Conservation (phyloP, 169 alveolate species). For the Plasmodium chabaudi region DNA sequence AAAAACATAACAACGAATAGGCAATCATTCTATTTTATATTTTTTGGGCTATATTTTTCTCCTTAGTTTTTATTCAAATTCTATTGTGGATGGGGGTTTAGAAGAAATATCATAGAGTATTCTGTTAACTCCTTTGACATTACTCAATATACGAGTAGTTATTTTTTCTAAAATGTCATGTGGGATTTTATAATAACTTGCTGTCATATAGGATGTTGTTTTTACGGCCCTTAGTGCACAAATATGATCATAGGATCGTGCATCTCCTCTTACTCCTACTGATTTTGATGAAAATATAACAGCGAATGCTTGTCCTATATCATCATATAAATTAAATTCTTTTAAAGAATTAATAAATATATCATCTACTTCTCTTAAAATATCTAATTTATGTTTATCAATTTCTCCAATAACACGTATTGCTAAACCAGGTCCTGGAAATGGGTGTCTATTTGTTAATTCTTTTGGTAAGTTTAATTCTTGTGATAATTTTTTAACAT, state of each 20-base stretch:
- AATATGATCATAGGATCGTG: constrained; percentile 80
- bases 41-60: neutral
- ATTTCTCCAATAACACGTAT: constrained; percentile 82
- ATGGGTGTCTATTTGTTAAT: constrained; percentile 83
- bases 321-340: constrained; percentile 69
- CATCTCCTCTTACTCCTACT: constrained; percentile 80
- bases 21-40: too few relatives aligned
- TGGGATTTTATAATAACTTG: constrained; percentile 79
- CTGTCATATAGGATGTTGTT: constrained; percentile 84
- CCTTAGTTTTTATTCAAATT: constrained; percentile 42
- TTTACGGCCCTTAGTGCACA: constrained; percentile 80
- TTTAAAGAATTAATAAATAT: constrained; percentile 80
- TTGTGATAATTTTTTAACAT: constrained; percentile 81
- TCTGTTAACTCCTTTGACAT: constrained; percentile 82
- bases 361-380: constrained; percentile 83
- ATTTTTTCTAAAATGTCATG: constrained; percentile 81
- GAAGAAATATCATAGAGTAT: constrained; percentile 84
- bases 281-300: constrained; percentile 82
- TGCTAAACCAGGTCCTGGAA: constrained; percentile 89
- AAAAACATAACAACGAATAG: too few relatives aligned
- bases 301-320: constrained; percentile 82
- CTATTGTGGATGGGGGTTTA: constrained; percentile 87
- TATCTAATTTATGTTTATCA: constrained; percentile 80
- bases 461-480: constrained; percentile 79
- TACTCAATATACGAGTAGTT: constrained; percentile 79